These are phyloP conservation scores for Trapa incisa DNA, from an alignment of 345 rosid genomes.

Conservation along the genomic window DNA sequence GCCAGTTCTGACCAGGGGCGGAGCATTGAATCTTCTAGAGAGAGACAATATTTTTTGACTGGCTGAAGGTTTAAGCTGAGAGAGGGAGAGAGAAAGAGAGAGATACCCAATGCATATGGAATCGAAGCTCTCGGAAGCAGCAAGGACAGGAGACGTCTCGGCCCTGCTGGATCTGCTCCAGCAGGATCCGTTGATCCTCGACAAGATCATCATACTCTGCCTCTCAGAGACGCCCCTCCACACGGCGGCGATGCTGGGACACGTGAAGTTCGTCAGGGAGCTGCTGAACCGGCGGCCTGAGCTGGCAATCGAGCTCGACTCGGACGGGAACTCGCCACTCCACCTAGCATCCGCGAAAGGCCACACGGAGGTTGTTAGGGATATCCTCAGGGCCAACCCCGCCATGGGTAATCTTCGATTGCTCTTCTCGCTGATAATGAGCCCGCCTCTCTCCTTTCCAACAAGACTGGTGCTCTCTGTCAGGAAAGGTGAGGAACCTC, in stretches of 20 bases:
- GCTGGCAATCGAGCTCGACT: conserved; percentile 17
- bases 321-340: conserved; percentile 16
- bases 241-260: conserved; percentile 15
- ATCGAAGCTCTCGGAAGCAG: conserved; percentile 13
- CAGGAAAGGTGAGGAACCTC: conserved; percentile 10
- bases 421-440: no score
- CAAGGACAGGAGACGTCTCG: conserved; percentile 10
- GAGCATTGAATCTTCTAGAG: not conserved
- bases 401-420: not conserved
- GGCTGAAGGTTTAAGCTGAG: not conserved
- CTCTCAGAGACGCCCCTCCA: conserved; percentile 20
- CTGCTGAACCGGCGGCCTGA: conserved; percentile 14
- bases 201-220: conserved; percentile 15
- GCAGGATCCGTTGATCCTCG: conserved; percentile 19
- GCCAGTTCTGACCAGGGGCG: not conserved
- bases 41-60: not conserved
- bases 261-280: conserved; percentile 12
- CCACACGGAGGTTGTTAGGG: conserved; percentile 9
- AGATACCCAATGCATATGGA: conserved; percentile 8
- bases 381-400: conserved; percentile 7
- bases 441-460: not conserved
- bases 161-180: conserved; percentile 9
- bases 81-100: not conserved
- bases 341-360: conserved; percentile 28
- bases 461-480: not conserved